Base-by-base conservation (phyloP, 208 protist genomes). In the Novymonas esmeraldas region DNA sequence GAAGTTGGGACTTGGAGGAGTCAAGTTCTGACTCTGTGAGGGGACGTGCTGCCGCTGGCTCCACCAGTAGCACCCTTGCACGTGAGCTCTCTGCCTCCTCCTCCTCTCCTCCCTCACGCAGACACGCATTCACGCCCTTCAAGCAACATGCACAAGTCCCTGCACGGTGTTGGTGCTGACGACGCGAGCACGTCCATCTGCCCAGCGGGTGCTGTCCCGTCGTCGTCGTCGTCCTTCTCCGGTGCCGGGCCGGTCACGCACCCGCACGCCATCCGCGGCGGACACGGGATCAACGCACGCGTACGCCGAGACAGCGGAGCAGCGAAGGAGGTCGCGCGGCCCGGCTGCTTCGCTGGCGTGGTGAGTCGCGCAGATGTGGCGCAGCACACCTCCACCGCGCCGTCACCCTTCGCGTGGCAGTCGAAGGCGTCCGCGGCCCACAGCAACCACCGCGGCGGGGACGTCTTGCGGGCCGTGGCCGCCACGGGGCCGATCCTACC, bases 391-490 rank as follows among this genome's bases (percentile, higher is more conserved):
- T 28, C 34, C 36, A 36, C 54, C 9, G 54, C 10, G 34, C 22
- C 22, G 36, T 34, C 54, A 9, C 31, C 54, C 22, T 44, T 59
- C 9, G 4, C 54, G 34, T 59, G 54, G 54, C 11, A 29, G 20
- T 16, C 54, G n/a, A 59, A 59, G 54, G 24, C 54, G 20, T 59
- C 16, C 54, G n/a, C 20, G 34, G 14, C 22, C 20, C 31, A 59
- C 54, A 16, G 31, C 54, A 45, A 6, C 7, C 36, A n/a, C n/a
- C n/a, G n/a, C n/a, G n/a, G n/a, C n/a, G n/a, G n/a, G n/a, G n/a
- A n/a, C n/a, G n/a, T n/a, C n/a, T n/a, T n/a, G 36, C 36, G 11
- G 7, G 36, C 36, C 36, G 36, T 11, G 7, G 36, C 5, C 36
- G 5, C 36, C 36, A 24, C 56, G 11, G 26, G 18, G 16, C 3